These are phyloP conservation scores for Cymbopogon citratus DNA, from an alignment of 176 grass and related monocot genomes.

Conservation along the genomic window DNA sequence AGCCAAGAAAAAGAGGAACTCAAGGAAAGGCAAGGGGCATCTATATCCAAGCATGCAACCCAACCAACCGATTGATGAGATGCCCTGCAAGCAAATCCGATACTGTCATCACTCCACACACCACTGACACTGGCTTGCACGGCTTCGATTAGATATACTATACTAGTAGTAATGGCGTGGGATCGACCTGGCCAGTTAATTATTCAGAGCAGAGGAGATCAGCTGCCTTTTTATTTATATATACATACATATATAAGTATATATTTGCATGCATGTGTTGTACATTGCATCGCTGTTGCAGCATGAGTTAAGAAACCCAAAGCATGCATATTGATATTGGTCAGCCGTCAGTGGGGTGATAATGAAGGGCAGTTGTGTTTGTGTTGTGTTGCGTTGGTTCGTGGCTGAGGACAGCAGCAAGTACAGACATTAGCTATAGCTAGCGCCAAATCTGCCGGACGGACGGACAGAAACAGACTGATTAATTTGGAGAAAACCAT, in stretches of 20 bases:
- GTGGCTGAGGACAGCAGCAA: conserved; percentile 22
- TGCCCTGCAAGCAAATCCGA: conserved; percentile 11
- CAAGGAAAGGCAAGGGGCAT: neutral
- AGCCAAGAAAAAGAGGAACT: neutral
- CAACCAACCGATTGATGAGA: neutral
- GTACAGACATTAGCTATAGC: neutral
- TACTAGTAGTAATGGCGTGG: too few species aligned
- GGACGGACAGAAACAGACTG: neutral
- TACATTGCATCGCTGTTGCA: neutral
- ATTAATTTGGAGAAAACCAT: neutral
- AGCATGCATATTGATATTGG: neutral
- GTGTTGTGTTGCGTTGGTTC: neutral
- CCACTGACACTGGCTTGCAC: neutral
- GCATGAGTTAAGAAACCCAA: conserved; percentile 4
- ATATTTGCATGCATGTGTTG: neutral
- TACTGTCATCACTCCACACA: neutral
- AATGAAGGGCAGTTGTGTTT: conserved; percentile 15
- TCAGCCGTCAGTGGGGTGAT: conserved; percentile 17
- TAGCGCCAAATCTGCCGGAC: conserved; percentile 42
- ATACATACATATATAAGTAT: too few species aligned
- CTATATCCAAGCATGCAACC: neutral
- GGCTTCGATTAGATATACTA: neutral
- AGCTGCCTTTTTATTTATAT: neutral
- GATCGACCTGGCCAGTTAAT: neutral
- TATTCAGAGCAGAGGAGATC: conserved; percentile 10